Evolutionary conservation across 768 basidiomycete species (phyloP), one percentile per base, ranked within the genome.

Genomic region (Kwoniella europaea): DNA sequence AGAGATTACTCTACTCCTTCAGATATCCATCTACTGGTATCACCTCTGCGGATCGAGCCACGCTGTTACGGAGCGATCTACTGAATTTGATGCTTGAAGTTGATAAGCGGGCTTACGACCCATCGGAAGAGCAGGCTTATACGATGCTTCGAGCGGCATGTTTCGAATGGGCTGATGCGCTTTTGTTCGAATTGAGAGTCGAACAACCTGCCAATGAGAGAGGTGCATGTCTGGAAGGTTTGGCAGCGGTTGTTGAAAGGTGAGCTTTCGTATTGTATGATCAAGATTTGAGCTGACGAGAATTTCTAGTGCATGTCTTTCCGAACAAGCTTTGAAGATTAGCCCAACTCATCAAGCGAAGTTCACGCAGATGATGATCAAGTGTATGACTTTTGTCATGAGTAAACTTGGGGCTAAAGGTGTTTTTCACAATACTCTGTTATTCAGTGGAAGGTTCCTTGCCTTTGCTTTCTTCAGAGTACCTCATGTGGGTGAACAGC

Each of bases 401-500:
- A 80, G 81, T 41, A 86, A 86, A 74, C 79, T 86, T 0, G 85
- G 85, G 13, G 84, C 84, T 53, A 86, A 85, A 65, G 85, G 84
- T 58, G 85, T 86, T 24, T 86, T 85, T 76, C 85, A 85, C 66
- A 86, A 86, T 63, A 86, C 84, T 10, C 78, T 86, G 41, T 73
- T 84, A 22, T 86, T 86, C 73, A 82, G 84, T 9, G 85, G 86
- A 0, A 73, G 65, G 73, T 85, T 78, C 76, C 84, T 67, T 81
- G 86, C 86, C 0, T 83, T 86, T 67, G 85, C 85, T 5, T 86
- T 86, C 79, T 86, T 85, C 78, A 79, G 85, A 18, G 73, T 86
- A 63, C 84, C 84, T 3, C 85, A 85, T 24, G 82, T 86, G 12
- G 86, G 82, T 0, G 77, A 84, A 65, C 85, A 86, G 76, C 82